Evolutionary conservation across 1,284 basidiomycete genomes (phyloP), one percentile per base, ranked within the genome.

Genomic region (Volvariella volvacea): DNA sequence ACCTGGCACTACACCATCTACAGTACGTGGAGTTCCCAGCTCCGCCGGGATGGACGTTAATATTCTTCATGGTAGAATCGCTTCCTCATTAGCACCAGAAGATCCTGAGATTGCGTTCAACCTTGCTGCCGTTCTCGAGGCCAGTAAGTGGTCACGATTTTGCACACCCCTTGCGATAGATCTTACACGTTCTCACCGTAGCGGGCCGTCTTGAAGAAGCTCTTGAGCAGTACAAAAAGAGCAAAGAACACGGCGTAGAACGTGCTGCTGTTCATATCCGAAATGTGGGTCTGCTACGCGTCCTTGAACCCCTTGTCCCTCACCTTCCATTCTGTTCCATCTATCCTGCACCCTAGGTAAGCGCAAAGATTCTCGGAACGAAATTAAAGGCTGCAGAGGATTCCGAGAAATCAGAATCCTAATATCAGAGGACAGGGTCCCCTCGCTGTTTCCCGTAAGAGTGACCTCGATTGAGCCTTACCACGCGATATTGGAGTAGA

Each of bases 91-190:
- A 50, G 78, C 88, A 38, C 93, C 93, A 30, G 87, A 93, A 59
- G 93, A 96, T 70, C 83, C 91, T 56, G 93, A 97, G 65, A 92
- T 95, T 59, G 86, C 90, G 22, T 96, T 93, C 74, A 96, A 94
- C 68, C 76, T 94, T 44, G 93, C 88, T 21, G 90, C 89, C 19
- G 89, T 93, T 54, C 73, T 93, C 45, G 90, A 93, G 78, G 90
- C 91, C 43, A 82, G 90, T 87, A 55, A 56, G 80, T 74, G 48
- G 53, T 30, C 43, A 44, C 36, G 50, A 41, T 51, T 55, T 50
- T 50, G 57, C 59, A 55, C 63, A 63, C 54, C 25, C 62, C 55
- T 52, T 50, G 53, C 54, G 50, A 52, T 49, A 57, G 49, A 55
- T 55, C 54, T 60, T 48, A 62, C 52, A 46, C 46, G 7, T n/a